Base-by-base conservation (phyloP, 139 green algal species). In the Eudorina sp. region DNA sequence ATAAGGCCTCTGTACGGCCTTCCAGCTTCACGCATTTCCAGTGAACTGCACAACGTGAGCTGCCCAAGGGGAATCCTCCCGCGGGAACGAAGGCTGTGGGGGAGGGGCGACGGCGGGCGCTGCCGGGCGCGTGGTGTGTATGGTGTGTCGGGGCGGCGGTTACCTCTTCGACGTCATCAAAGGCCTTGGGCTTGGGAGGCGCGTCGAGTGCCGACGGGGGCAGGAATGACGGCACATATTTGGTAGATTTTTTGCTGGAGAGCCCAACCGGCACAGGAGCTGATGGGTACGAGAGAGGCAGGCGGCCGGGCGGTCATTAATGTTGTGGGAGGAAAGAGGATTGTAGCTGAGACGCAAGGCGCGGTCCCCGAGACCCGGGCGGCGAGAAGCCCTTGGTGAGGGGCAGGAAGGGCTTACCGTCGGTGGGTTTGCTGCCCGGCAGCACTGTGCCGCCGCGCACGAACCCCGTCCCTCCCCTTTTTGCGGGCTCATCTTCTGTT, bases 221-320 rank as follows among this genome's bases (percentile, higher is more conserved):
- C 36, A 96, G 81, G 90, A 97, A 98, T 51, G 91, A 95, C 6
- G 95, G 96, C 68, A 96, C 93, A 91, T 98, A 98, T 27, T 94
- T 94, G 55, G 48, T 53, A 64, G 62, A 36, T 55, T 87, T 85
- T 72, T 81, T 83, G 73, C 58, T 83, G 78, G 70, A 87, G 1
- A 80, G 53, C 41, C 73, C 62, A 31, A 74, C 41, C 2, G 84
- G 9, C 34, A 23, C 51, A 16, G 82, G 66, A 0, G 45, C 81
- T 87, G 81, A 6, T 27, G 38, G n/a, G 16, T 53, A 7, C 1
- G n/a, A 8, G 27, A 38, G 69, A 58, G 8, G 40, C 31, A 34
- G 40, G 70, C 29, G 23, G 40, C 18, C 3, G 23, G 36, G 70
- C 18, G 66, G 66, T 13, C 4, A 75, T 7, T 9, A 5, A 27